Conservation (phyloP, 371 early-diverging fungal species). For the Quaeritorhiza haematococci region DNA sequence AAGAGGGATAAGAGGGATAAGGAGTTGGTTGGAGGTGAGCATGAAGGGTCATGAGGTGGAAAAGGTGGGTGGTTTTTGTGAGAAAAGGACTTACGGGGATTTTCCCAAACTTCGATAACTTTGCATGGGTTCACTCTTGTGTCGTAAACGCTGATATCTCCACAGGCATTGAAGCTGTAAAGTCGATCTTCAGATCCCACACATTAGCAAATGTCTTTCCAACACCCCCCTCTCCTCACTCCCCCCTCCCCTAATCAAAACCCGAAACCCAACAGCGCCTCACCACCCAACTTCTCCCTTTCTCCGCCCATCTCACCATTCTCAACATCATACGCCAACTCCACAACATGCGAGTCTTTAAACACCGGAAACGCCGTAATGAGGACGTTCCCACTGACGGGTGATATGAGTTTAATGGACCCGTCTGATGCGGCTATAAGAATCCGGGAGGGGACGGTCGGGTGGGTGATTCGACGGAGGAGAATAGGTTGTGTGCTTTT, state of each 20-base stretch:
- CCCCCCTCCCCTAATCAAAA: no score
- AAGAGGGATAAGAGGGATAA: no score
- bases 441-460: conserved; percentile 18
- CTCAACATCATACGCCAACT: conserved; percentile 20
- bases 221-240: no score
- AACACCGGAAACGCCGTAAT: conserved; percentile 34
- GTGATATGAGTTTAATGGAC: conserved; percentile 28
- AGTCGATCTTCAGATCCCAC: background rate
- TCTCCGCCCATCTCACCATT: conserved; percentile 22
- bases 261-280: no score
- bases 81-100: background rate
- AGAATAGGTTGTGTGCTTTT: conserved; percentile 12
- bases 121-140: conserved; percentile 30
- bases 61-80: no score
- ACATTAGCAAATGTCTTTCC: no score
- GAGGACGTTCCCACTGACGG: conserved; percentile 24
- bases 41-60: no score
- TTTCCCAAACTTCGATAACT: conserved; percentile 28
- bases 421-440: conserved; percentile 26
- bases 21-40: no score
- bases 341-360: conserved; percentile 16
- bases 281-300: no score
- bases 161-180: conserved; percentile 11
- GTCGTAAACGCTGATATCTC: conserved; percentile 29
- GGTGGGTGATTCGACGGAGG: conserved; percentile 21